These are phyloP conservation scores for Lepidium sativum DNA, from an alignment of 345 rosid genomes.

Conservation along the genomic window DNA sequence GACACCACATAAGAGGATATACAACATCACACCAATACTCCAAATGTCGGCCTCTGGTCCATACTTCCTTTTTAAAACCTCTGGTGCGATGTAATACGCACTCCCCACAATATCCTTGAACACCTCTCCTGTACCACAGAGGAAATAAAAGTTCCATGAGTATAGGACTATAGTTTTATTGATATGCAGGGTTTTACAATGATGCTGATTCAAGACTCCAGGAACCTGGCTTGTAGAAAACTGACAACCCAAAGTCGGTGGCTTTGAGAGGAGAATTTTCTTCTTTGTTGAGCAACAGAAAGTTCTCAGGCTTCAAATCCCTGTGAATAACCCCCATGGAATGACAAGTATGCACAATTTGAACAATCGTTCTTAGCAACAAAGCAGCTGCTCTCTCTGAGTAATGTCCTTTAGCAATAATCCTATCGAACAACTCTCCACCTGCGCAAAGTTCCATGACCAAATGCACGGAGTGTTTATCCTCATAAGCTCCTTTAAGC, in stretches of 20 bases:
- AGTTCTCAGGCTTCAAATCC: slow-evolving; percentile 72
- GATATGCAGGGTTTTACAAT: not conserved
- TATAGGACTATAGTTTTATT: not conserved
- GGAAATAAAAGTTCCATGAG: not conserved
- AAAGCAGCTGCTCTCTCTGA: slow-evolving; percentile 60
- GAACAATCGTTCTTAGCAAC: slow-evolving; percentile 49
- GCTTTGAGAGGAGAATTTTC: slow-evolving; percentile 64
- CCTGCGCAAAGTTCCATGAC: slow-evolving; percentile 81
- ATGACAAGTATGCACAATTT: slow-evolving; percentile 56
- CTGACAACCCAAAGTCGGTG: slow-evolving; percentile 62
- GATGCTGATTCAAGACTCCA: not conserved
- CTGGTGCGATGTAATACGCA: slow-evolving; percentile 79
- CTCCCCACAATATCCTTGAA: slow-evolving; percentile 69
- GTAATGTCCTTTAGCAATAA: slow-evolving; percentile 61
- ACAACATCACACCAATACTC: slow-evolving; percentile 68
- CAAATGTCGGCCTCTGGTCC: slow-evolving; percentile 72
- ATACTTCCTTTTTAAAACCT: slow-evolving; percentile 55
- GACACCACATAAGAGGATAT: slow-evolving; percentile 52
- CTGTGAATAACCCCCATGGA: slow-evolving; percentile 69
- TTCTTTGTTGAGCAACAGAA: slow-evolving; percentile 51
- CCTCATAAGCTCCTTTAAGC: slow-evolving; percentile 68
- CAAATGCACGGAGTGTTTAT: slow-evolving; percentile 60
- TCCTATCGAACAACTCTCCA: slow-evolving; percentile 64
- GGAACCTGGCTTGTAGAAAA: slow-evolving; percentile 62
- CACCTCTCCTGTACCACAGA: slow-evolving; percentile 39